Base-by-base conservation (phyloP, 2,329 filamentous ascomycete species). In the Claviceps citrina region DNA sequence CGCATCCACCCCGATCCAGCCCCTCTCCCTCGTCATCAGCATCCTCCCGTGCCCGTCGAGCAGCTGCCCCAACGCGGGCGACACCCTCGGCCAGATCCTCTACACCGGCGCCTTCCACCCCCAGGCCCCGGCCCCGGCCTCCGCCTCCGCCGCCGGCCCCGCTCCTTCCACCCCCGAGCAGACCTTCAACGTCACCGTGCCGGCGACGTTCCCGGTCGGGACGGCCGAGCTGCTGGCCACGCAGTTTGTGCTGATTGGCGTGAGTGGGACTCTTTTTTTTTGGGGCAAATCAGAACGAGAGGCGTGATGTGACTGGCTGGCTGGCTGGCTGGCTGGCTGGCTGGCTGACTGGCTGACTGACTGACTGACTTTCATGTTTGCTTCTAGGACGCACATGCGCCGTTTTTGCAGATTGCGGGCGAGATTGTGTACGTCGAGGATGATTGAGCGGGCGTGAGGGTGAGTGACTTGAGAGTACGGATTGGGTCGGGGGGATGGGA, bases 141-240 rank as follows among this genome's bases (percentile, higher is more conserved):
- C n/a, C n/a, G n/a, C n/a, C n/a, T n/a, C n/a, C n/a, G n/a, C n/a
- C n/a, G n/a, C n/a, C n/a, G n/a, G n/a, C n/a, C n/a, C n/a, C n/a
- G n/a, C n/a, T n/a, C n/a, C n/a, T n/a, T 12, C 4, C 2, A 5
- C 27, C 2, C 41, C 37, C 6, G 10, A 36, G 16, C 37, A 40
- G 38, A 24, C 32, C 0, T 40, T 43, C 18, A 32, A 34, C 4
- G 8, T 40, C 5, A 33, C 28, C 5, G 9, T 43, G 5, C 41
- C 41, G 3, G 13, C 9, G 2, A 7, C 24, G 5, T 43, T 43
- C 24, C 15, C 32, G 2, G 13, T 24, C 7, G 41, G 41, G n/a
- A 5, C 37, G 4, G 33, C 38, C 13, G 27, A 40, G 38, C 16
- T 43, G 33, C 8, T 43, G 33, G 41, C 41, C 3, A 43, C 41